Base-by-base conservation (phyloP, 2,329 filamentous ascomycete genomes). In the Colletotrichum orbiculare region DNA sequence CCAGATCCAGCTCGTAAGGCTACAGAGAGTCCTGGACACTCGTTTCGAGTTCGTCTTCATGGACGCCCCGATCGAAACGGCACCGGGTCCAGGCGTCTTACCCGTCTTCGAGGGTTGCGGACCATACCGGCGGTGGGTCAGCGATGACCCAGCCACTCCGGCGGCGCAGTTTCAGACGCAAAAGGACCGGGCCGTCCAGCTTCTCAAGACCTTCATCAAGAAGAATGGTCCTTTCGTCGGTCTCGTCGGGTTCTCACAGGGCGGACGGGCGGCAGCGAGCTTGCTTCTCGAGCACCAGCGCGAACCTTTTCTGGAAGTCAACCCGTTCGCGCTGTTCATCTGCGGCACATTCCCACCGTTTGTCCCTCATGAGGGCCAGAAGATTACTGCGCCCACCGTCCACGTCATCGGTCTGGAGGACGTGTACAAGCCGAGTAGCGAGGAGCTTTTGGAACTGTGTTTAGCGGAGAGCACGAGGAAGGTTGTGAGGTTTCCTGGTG, bases 251-350 rank as follows among this genome's bases (percentile, higher is more conserved):
- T 66, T 66, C 45, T 63, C 59, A 11, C 64, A 66, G 10, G 64
- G 64, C 15, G 60, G 53, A 11, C 59, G 64, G 2, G 60, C 60
- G 12, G 60, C 60, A 11, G 35, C 64, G 34, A 66, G 64, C 13
- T 39, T 66, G 53, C 35, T 66, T 7, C 54, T 63, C 6, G 59
- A 64, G 54, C 60, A 66, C 25, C 64, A 66, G 64, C 59, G 60
- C 10, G 52, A 58, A 60, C 50, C 52, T 7, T 65, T 65, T 12
- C 6, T 62, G n/a, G 49, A 46, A 25, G 17, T 33, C 2, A 52
- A 53, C 34, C 39, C 55, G 6, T 65, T 65, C n/a, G 62, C 49
- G 8, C 38, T 65, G 5, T 65, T 65, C 50, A 34, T 65, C 50
- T 65, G 62, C 52, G 62, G 62, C 4, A 65, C 62, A 2, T 65